Evolutionary conservation across 23 red algal genomes (phyloP), one percentile per base, ranked within the genome.

Genomic region (Cyanidium caldarium): DNA sequence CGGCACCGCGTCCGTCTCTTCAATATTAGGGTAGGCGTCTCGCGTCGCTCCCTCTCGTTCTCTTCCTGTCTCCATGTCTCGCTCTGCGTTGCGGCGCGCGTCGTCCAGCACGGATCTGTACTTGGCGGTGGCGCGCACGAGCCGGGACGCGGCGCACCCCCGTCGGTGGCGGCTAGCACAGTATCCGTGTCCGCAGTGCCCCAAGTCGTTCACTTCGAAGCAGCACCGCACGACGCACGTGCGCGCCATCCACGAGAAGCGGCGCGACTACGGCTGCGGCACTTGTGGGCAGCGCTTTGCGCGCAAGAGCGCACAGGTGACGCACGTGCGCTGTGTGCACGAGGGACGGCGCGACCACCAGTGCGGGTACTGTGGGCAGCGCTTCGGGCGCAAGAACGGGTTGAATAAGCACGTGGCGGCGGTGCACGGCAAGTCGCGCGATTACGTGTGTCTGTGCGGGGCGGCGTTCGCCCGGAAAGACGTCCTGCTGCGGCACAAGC

Each of bases 211-310:
- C 51, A 61, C 51, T 7, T 61, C 51, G 51, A 61, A 61, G 31
- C 51, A 61, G 51, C 51, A 61, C 51, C 51, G 51, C 7, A 61
- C 51, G 23, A 28, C 31, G 19, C 51, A 61, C 51, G 51, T 61
- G 51, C 51, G 51, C 31, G 51, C 31, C 51, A 61, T 61, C 23
- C 51, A 61, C 23, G 51, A 61, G 51, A 61, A 61, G 21, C 51
- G 51, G 5, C 51, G 51, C 5, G 51, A 61, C 51, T 61, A 61
- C 23, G 51, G 51, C 23, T 61, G 51, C 23, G 51, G 51, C 7
- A 61, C 51, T 25, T 61, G 51, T 28, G 51, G 51, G 19, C 51
- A 61, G 21, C 19, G n/a, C 7, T 61, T 61, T 61, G 19, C 51
- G 7, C 10, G 51, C 7, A 61, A 61, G 31, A 61, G 51, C 51